Base-by-base conservation (phyloP, 225 moss, liverwort and hornwort genomes). In the Bryoerythrophyllum caledonicum region DNA sequence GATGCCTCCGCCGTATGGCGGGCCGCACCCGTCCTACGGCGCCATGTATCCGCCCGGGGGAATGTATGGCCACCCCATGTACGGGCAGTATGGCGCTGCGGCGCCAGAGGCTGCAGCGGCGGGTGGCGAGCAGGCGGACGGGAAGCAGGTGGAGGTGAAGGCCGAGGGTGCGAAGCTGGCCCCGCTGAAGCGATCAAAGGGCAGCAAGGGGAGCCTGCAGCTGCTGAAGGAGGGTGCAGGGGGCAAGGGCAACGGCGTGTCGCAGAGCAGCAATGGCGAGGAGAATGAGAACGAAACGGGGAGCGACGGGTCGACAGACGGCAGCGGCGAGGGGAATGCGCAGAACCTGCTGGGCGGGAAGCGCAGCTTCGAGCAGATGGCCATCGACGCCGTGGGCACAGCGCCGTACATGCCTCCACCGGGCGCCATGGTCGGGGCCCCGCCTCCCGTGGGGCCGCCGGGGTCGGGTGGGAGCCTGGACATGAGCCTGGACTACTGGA, bases 401-500 rank as follows among this genome's bases (percentile, higher is more conserved):
- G 83, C 72, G 13, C 81, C 82, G 13, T 87, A 83, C 77, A 86
- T 81, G 77, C 79, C 83, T 10, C 87, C 87, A 14, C 77, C 81
- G 9, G 90, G 85, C 4, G 23, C 75, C 19, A 63, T 83, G 8
- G 38, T 40, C 0, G 82, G 84, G 20, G 70, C 80, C 0, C 51
- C 83, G 6, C 79, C 82, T 1, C 76, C 85, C 0, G 81, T 81
- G 1, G 90, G 90, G 0, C 83, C 80, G 3, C 87, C 87, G 26
- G 84, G 82, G 26, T 72, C 87, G 0, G 90, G 85, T 30, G 87
- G 87, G 57, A 87, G 90, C 60, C 54, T 90, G 77, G 90, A 87
- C 71, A 90, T 90, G 85, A 85, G 87, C 79, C 76, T 90, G 83
- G 90, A 90, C 77, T 90, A 90, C 38, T 90, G 90, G 90, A 90